These are phyloP conservation scores for Ganoderma lingzhi DNA, from an alignment of 1,284 basidiomycete species.

Conservation along the genomic window DNA sequence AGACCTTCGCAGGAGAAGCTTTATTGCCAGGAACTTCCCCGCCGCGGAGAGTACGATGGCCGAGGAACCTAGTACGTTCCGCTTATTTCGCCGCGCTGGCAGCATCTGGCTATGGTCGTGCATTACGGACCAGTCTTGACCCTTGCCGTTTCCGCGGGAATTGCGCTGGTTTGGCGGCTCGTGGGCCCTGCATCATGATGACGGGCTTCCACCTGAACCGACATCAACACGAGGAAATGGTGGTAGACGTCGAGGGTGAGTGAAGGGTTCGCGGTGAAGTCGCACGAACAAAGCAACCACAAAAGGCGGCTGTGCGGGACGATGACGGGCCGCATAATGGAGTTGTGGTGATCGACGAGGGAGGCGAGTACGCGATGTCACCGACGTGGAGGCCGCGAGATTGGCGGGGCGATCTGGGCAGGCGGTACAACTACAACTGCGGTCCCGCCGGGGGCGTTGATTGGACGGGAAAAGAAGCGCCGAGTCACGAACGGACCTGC, in stretches of 20 bases:
- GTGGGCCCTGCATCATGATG: slow-evolving; percentile 13
- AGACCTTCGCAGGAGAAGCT: not conserved
- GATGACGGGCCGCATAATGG: slow-evolving; percentile 7
- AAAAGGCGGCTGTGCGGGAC: not conserved
- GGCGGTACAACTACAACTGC: slow-evolving; percentile 19
- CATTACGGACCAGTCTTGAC: not conserved
- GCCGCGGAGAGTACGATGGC: not conserved
- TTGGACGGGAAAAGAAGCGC: slow-evolving; percentile 13
- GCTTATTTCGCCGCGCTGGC: slow-evolving; percentile 7
- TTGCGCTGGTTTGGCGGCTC: not conserved
- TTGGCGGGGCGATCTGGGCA: slow-evolving; percentile 27
- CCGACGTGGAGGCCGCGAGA: slow-evolving; percentile 22
- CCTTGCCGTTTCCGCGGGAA: not conserved
- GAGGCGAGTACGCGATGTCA: slow-evolving; percentile 25
- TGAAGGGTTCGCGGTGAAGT: not conserved
- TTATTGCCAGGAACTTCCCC: not conserved
- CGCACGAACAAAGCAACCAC: not conserved
- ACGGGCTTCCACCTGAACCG: slow-evolving; percentile 10
- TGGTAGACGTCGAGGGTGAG: not conserved
- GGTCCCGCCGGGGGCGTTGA: slow-evolving; percentile 5
- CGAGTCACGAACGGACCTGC: slow-evolving; percentile 39
- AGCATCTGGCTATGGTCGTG: not conserved
- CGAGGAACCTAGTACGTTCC: not conserved
- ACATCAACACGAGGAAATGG: slow-evolving; percentile 16
- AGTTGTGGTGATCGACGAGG: slow-evolving; percentile 23